Conservation (phyloP, 192 early-diverging fungal species). For the Coemansia biformis region DNA sequence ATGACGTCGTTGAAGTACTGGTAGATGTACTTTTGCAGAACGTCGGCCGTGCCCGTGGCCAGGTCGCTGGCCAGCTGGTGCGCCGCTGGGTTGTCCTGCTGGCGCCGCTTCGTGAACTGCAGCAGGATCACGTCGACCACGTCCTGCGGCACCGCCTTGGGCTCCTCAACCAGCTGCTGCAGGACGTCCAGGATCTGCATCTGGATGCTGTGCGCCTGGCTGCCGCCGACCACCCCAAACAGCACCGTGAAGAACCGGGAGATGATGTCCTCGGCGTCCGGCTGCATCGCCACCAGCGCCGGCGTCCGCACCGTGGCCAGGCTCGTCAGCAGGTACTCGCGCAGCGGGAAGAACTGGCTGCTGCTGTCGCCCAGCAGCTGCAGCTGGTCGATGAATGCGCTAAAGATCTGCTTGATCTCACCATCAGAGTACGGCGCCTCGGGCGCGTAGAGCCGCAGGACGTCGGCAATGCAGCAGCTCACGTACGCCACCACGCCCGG, state of each 20-base stretch:
- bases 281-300: conserved; percentile 71
- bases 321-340: conserved; percentile 85
- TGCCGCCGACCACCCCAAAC: conserved; percentile 64
- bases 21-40: conserved; percentile 86
- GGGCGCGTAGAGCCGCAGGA: conserved; percentile 88
- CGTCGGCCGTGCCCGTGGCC: conserved; percentile 65
- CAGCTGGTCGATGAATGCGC: conserved; percentile 76
- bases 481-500: conserved; percentile 66
- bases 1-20: conserved; percentile 90
- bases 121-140: conserved; percentile 78
- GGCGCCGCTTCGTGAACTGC: conserved; percentile 67
- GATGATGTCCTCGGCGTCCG: conserved; percentile 71
- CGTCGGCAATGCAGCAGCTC: conserved; percentile 86
- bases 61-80: conserved; percentile 78
- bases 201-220: conserved; percentile 72
- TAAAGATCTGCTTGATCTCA: conserved; percentile 74
- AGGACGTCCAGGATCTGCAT: conserved; percentile 76
- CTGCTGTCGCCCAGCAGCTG: conserved; percentile 54
- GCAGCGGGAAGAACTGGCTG: conserved; percentile 62
- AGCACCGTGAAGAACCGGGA: conserved; percentile 63
- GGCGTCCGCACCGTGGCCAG: conserved; percentile 80
- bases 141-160: conserved; percentile 63
- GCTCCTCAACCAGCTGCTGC: conserved; percentile 77
- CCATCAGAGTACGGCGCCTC: conserved; percentile 80
- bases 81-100: conserved; percentile 62